phyloP scores from a whole-genome alignment of 257 asterid species.

The Sherardia arvensis region DNA sequence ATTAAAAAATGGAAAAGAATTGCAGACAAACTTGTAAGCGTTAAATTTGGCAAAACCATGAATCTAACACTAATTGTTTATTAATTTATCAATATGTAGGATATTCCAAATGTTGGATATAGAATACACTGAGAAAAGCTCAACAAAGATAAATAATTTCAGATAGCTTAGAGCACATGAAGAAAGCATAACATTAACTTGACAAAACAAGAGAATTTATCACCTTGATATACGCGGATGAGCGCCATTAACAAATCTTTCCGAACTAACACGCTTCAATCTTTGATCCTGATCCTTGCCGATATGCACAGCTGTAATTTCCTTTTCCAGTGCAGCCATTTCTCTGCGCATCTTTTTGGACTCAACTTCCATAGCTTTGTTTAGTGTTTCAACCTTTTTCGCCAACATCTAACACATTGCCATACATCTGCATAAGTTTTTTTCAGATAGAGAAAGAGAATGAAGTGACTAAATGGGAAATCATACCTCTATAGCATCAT shows the following conservation, averaged over 20 bases:
- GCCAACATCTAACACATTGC: conserved; percentile 61
- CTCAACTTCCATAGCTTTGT: conserved; percentile 82
- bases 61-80: not conserved
- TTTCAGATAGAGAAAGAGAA: conserved; percentile 1
- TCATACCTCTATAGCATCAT: conserved; percentile 73
- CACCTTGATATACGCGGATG: conserved; percentile 41
- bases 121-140: not conserved
- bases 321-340: conserved; percentile 79
- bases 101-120: not conserved
- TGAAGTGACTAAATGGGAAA: not conserved
- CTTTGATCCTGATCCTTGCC: conserved; percentile 68
- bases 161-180: not conserved
- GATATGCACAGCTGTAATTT: conserved; percentile 52
- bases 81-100: not conserved
- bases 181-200: not conserved
- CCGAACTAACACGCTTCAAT: conserved; percentile 34
- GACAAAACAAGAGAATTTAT: not conserved
- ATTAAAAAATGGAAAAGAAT: too few species aligned
- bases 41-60: not conserved
- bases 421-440: not conserved
- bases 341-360: conserved; percentile 86
- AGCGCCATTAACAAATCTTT: conserved; percentile 39
- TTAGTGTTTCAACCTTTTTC: conserved; percentile 69
- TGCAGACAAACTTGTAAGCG: too few species aligned
- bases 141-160: not conserved